Base-by-base conservation (phyloP, 2,329 filamentous ascomycete species). In the Colletotrichum sublineola region DNA sequence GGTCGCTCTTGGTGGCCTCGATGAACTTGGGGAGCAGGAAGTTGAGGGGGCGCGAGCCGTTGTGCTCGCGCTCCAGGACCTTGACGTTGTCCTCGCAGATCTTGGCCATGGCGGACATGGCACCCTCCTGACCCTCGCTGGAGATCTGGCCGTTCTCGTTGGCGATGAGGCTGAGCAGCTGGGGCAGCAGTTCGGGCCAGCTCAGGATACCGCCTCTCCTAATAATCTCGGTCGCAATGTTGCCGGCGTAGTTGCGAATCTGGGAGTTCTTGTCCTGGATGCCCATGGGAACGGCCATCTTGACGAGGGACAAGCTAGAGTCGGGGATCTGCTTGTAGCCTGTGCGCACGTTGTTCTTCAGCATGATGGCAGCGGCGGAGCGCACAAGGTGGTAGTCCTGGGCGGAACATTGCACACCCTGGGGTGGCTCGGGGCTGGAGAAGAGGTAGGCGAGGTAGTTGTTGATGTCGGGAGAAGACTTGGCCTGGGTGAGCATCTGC, bases 41-140 rank as follows among this genome's bases (percentile, higher is more conserved):
- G 80, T 93, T 93, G 73, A 98, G 89, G 1, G 96, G 96, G 68
- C 95, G 89, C 82, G 98, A 92, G 73, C 95, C 94, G 79, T 95
- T 91, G 80, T 97, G 94, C 75, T 97, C 94, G 77, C 92, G 91
- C 82, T 97, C 94, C 66, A 99, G 86, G 71, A 94, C 87, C 80
- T 93, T 94, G 78, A 90, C 92, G 84, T 97, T 98, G 83, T 99
- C 96, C 83, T 99, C 96, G 83, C 96, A 99, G 74, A 99, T 95
- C 86, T 98, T 98, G 80, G 93, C 86, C 82, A 99, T 87, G 60
- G 96, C 95, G 61, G 93, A 91, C 93, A 98, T 97, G 76, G 94
- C 95, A 73, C 95, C 95, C 81, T 99, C 96, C 80, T 98, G 95
- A 15, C 92, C 91, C 78, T 94, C 89, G 55, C 88, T 84, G 8